Evolutionary conservation across 306 rosid species (phyloP).

Genomic region (Vigna nakashimae): DNA sequence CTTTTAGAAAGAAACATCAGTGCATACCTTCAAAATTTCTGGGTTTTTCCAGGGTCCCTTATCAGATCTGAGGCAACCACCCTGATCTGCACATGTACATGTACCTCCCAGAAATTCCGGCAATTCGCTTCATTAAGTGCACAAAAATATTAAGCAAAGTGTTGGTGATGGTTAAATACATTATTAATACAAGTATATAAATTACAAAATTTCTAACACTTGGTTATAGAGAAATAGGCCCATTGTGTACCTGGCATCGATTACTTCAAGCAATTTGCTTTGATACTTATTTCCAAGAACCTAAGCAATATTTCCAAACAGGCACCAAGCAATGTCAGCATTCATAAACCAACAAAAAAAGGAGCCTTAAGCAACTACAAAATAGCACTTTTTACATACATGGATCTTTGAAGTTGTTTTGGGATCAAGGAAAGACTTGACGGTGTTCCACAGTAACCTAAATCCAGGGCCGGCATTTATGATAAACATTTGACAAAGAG

Average conservation of each 20-base stretch:
- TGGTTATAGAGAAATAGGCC: slow-evolving; percentile 4
- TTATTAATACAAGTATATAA: slow-evolving; percentile 20
- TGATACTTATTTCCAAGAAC: slow-evolving; percentile 98
- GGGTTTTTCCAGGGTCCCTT: slow-evolving; percentile 99
- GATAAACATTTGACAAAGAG: slow-evolving; percentile 93
- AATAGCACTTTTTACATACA: slow-evolving; percentile 56
- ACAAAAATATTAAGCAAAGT: slow-evolving; percentile 41
- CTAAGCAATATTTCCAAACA: slow-evolving; percentile 51
- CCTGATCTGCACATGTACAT: slow-evolving; percentile 89
- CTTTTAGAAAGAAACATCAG: slow-evolving; percentile 27
- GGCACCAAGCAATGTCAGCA: slow-evolving; percentile 36
- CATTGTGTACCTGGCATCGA: slow-evolving; percentile 78
- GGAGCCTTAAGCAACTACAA: slow-evolving; percentile 23
- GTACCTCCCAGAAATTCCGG: slow-evolving; percentile 95
- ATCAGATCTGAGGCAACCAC: slow-evolving; percentile 95
- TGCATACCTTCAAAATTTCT: slow-evolving; percentile 76
- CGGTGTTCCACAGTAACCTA: slow-evolving; percentile 88
- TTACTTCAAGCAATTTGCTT: slow-evolving; percentile 87
- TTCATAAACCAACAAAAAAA: slow-evolving; percentile 33
- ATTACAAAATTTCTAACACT: neutral
- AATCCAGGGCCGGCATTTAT: slow-evolving; percentile 99
- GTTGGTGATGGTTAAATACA: slow-evolving; percentile 20
- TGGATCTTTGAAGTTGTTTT: slow-evolving; percentile 95
- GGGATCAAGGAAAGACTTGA: slow-evolving; percentile 93
- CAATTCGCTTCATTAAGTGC: slow-evolving; percentile 74